These are phyloP conservation scores for Trichoderma semiorbis DNA, from an alignment of 2,329 filamentous ascomycete species.

Conservation along the genomic window DNA sequence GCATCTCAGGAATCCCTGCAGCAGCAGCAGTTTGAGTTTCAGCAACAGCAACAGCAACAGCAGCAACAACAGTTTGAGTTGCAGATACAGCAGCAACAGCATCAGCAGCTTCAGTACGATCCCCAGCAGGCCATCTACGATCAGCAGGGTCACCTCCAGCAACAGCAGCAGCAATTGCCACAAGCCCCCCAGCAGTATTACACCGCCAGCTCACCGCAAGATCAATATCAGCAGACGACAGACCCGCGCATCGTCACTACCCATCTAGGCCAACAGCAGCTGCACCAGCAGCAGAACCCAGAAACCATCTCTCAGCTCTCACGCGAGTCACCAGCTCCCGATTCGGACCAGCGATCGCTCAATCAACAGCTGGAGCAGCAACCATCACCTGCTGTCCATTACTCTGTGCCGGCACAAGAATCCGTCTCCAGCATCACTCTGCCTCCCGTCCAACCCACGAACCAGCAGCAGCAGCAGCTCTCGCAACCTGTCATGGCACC, in stretches of 20 bases:
- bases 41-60: slow-evolving; percentile 33
- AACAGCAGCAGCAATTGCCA: slow-evolving; percentile 21
- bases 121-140: slow-evolving; percentile 39
- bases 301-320: slow-evolving; percentile 62
- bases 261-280: slow-evolving; percentile 30
- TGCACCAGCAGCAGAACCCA: slow-evolving; percentile 43
- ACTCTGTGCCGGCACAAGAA: slow-evolving; percentile 35
- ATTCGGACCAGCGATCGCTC: slow-evolving; percentile 43
- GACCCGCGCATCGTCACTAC: slow-evolving; percentile 36
- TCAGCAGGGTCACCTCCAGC: slow-evolving; percentile 24
- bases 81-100: slow-evolving; percentile 23
- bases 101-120: slow-evolving; percentile 28
- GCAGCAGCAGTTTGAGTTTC: slow-evolving; percentile 27
- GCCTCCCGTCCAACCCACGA: slow-evolving; percentile 29
- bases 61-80: slow-evolving; percentile 25
- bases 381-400: slow-evolving; percentile 42
- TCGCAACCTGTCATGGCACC: slow-evolving; percentile 45
- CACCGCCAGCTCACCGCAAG: slow-evolving; percentile 20
- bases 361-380: slow-evolving; percentile 42
- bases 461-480: slow-evolving; percentile 21
- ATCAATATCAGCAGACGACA: slow-evolving; percentile 35
- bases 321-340: slow-evolving; percentile 55
- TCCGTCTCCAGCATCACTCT: slow-evolving; percentile 30
- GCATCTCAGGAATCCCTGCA: slow-evolving; percentile 29
- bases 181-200: slow-evolving; percentile 23